Evolutionary conservation across 2,329 filamentous ascomycete species (phyloP), one percentile per base, ranked within the genome.

Genomic region (Zasmidium angulare): DNA sequence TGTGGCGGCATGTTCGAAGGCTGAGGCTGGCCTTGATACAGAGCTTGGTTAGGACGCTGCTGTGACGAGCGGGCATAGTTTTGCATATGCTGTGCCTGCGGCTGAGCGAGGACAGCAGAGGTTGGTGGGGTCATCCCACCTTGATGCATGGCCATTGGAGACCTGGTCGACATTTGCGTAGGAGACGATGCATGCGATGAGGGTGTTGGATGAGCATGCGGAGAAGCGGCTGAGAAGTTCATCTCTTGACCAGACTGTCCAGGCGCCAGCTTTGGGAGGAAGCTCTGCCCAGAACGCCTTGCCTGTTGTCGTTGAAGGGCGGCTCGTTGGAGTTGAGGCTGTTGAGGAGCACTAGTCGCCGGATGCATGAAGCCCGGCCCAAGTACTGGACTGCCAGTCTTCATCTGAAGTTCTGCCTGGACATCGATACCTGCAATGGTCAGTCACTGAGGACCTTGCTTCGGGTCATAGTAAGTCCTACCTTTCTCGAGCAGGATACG

Each of bases 401-500:
- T 98, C 73, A 93, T 89, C 64, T 90, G 90, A 69, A 99, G 84
- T 78, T 98, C 95, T 64, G 93, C 90, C 79, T 98, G 92, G 51
- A 99, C 95, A 82, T 99, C 93, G 76, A 98, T 96, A 69, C 92
- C 92, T 96, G 64, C 10, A 7, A 40, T 31, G 22, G 61, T 70
- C 55, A 70, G 59, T 46, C 22, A 60, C 57, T 23, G 23, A 56
- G 14, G 55, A 23, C 23, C 14, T 31, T 19, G 50, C 17, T 19
- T 20, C 12, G 6, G n/a, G 22, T 9, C 7, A 23, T 20, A 22
- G 14, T 7, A 17, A 23, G 14, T 21, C 56, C 2, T 78, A 95
- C 92, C 93, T 83, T 98, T 98, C 79, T 99, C 95, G 40, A 99
- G 84, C 55, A 99, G 84, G 71, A 99, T 96, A 60, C 95, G 87